phyloP scores from a whole-genome alignment of 164 flowering plant genomes.

The Umbellularia californica region DNA sequence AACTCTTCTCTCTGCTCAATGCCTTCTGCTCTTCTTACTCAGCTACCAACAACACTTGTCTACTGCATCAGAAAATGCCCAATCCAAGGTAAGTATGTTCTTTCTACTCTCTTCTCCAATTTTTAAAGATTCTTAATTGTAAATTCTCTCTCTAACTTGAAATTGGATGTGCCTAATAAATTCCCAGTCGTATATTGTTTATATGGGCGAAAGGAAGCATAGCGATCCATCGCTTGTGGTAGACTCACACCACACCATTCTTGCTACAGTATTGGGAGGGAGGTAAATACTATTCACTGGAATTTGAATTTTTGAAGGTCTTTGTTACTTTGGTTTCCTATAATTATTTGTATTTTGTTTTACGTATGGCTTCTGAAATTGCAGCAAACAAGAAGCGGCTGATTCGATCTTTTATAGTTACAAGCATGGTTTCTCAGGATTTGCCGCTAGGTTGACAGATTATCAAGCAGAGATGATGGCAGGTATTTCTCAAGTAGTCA shows the following conservation, averaged over 20 bases:
- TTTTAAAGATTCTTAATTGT: too few relatives aligned
- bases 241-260: conserved; percentile 36
- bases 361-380: neutral
- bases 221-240: conserved; percentile 20
- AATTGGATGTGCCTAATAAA: too few relatives aligned
- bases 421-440: conserved; percentile 52
- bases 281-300: conserved; percentile 11
- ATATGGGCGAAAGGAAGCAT: conserved; percentile 36
- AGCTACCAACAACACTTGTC: too few relatives aligned
- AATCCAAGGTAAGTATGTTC: too few relatives aligned
- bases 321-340: too few relatives aligned
- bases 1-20: too few relatives aligned
- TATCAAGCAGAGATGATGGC: conserved; percentile 38
- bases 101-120: too few relatives aligned
- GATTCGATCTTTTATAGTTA: conserved; percentile 9
- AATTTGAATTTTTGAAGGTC: too few relatives aligned
- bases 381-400: conserved; percentile 36
- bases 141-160: too few relatives aligned
- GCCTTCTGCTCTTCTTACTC: too few relatives aligned
- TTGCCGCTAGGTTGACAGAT: conserved; percentile 39
- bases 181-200: conserved; percentile 31
- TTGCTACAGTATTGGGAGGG: conserved; percentile 37
- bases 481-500: conserved; percentile 20
- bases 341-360: too few relatives aligned
- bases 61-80: too few relatives aligned